Percentiles rank a stretch among this genome's conserved stretches.
These are phyloP conservation scores for Lactarius hatsudake DNA, from an alignment of 768 basidiomycete species.

Conservation along the genomic window DNA sequence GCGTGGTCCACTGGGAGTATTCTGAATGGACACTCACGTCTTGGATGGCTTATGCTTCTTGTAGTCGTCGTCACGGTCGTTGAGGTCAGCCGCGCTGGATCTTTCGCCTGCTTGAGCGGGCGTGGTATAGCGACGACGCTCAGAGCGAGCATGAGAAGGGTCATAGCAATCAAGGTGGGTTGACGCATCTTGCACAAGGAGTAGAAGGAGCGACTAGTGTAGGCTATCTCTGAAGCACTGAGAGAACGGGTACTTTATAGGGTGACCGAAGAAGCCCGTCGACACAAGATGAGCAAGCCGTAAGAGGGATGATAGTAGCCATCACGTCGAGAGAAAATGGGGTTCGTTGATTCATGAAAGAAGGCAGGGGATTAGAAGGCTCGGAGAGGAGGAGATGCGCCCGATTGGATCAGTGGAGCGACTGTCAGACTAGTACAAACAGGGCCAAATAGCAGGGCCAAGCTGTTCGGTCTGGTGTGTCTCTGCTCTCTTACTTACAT, in stretches of 20 bases:
- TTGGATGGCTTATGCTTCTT: not conserved
- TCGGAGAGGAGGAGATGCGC: not conserved
- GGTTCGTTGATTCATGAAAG: not conserved
- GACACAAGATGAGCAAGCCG: not conserved
- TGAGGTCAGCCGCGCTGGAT: conserved; percentile 29
- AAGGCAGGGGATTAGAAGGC: conserved; percentile 11
- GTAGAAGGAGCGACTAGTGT: not conserved
- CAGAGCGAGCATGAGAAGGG: conserved; percentile 17
- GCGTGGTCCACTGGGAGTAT: too few relatives aligned
- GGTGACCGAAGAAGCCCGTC: not conserved
- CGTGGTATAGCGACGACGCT: conserved; percentile 17
- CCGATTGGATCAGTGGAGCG: not conserved
- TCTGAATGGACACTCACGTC: conserved; percentile 1
- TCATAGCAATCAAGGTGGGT: conserved; percentile 3
- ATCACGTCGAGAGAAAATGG: not conserved
- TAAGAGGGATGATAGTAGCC: not conserved
- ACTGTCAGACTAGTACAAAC: not conserved
- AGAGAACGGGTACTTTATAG: conserved; percentile 1
- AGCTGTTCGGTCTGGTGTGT: not conserved
- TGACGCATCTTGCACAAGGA: conserved; percentile 2
- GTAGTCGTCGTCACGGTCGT: not conserved
- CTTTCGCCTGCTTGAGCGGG: conserved; percentile 33
- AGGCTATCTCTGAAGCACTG: not conserved
- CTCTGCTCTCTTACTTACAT: not conserved
- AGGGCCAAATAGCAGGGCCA: not conserved